These are phyloP conservation scores for Cystobasidium ongulense DNA, from an alignment of 768 basidiomycete species.

Conservation along the genomic window DNA sequence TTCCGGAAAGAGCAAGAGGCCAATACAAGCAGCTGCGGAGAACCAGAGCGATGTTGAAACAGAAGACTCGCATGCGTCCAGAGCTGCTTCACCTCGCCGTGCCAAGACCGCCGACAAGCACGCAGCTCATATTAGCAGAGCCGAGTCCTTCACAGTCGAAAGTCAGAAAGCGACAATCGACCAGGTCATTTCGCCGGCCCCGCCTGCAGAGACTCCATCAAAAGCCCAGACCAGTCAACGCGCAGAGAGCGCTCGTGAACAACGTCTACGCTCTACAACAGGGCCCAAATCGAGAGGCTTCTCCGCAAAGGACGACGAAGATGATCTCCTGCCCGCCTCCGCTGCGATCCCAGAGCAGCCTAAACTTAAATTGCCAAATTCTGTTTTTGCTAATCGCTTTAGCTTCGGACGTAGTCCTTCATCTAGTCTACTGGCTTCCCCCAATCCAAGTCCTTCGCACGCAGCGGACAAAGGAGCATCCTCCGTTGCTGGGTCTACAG, in stretches of 20 bases:
- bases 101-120: neutral
- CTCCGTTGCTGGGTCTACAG: neutral
- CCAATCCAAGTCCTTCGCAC: neutral
- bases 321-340: neutral
- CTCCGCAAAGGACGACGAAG: neutral
- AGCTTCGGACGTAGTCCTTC: constrained; percentile 13
- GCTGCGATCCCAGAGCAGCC: neutral
- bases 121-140: too few species aligned
- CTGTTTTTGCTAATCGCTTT: constrained; percentile 25
- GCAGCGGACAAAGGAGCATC: neutral
- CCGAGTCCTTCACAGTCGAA: neutral
- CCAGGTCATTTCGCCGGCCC: neutral
- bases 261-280: neutral
- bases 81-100: neutral
- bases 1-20: neutral
- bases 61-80: neutral
- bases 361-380: constrained; percentile 22
- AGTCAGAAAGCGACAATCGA: neutral
- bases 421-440: neutral
- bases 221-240: neutral
- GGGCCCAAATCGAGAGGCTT: neutral
- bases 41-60: neutral
- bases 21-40: neutral
- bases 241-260: neutral
- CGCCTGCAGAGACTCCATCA: neutral